Base-by-base conservation (phyloP, 2,329 filamentous ascomycete genomes). In the Penicillium sp. region DNA sequence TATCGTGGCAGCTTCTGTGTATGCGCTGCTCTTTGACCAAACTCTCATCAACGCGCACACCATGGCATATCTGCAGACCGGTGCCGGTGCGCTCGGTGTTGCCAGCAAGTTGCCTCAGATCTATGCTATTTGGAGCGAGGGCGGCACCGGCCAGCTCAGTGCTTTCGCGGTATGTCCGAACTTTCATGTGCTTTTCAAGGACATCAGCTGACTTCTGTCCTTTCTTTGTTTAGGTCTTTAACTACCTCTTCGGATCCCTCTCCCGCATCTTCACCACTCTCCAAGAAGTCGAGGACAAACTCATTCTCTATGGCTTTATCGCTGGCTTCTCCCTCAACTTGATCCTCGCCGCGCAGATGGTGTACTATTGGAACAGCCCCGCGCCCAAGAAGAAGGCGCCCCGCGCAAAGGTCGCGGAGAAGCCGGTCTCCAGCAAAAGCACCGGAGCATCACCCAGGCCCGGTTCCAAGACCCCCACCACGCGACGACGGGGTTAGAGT, bases 211-310 rank as follows among this genome's bases (percentile, higher is more conserved):
- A 63, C 45, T 10, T 20, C 20, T 10, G 15, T 10, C 5, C 31
- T 37, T 49, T 60, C 38, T 15, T 7, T 51, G 42, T 5, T 6
- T 64, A 97, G 93, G 92, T 99, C 68, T 96, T 99, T 85, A 98
- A 97, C 83, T 99, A 96, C 79, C 91, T 99, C 71, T 83, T 88
- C 69, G 95, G 96, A 41, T 96, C 92, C 45, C 86, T 98, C 59
- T 91, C 92, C 28, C 90, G 95, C 74, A 96, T 99, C 80, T 99
- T 97, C 79, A 99, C 95, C 35, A 99, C 96, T 8, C 82, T 99
- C 59, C 93, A 98, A 73, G 95, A 99, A 82, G 95, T 99, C 61
- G 90, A 96, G 75, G 95, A 99, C 78, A 93, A 93, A 79, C 84
- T 98, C 60, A 98, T 99, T 70, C 85, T 99, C 28, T 98, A 96